phyloP scores from a whole-genome alignment of 2,329 filamentous ascomycete genomes.

The Teratosphaeria nubilosa region DNA sequence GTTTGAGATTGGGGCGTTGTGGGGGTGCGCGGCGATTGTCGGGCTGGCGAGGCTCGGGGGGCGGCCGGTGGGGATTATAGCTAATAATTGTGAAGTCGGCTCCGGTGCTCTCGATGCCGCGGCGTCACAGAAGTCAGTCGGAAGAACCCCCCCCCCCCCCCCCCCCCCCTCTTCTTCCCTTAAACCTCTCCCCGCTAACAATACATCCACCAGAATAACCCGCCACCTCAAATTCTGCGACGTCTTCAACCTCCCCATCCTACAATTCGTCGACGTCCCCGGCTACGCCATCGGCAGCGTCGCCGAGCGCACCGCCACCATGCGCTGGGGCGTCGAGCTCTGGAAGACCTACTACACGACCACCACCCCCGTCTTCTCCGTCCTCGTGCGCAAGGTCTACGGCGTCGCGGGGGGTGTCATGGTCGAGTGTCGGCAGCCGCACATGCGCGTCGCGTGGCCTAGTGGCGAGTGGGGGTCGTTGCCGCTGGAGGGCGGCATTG shows the following conservation, averaged over 20 bases:
- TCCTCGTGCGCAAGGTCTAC: constrained; percentile 52
- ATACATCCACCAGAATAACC: not conserved
- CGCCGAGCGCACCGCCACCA: constrained; percentile 53
- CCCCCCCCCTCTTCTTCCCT: too few relatives aligned
- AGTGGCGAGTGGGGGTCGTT: constrained; percentile 51
- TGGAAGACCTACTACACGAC: constrained; percentile 53
- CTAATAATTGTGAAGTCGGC: constrained; percentile 51
- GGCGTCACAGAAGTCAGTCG: constrained; percentile 45
- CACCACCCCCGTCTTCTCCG: constrained; percentile 52
- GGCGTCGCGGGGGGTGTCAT: constrained; percentile 57
- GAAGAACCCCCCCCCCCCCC: too few relatives aligned
- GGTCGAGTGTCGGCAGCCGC: constrained; percentile 51
- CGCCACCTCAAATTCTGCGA: constrained; percentile 52
- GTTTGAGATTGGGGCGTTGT: constrained; percentile 55
- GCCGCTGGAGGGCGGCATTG: constrained; percentile 54
- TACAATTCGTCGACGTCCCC: constrained; percentile 55
- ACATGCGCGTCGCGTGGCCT: constrained; percentile 54
- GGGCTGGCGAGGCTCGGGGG: constrained; percentile 51
- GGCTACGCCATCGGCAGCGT: constrained; percentile 55
- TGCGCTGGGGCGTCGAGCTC: constrained; percentile 54
- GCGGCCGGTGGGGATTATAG: constrained; percentile 48
- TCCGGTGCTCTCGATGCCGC: constrained; percentile 51
- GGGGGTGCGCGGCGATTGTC: constrained; percentile 52
- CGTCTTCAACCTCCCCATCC: constrained; percentile 53
- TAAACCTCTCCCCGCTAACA: not conserved